A percentile compares a stretch with the other conserved stretches of the same genome.
phyloP scores from a whole-genome alignment of 331 rosid genomes.

The Rhamnella rubrinervis region DNA sequence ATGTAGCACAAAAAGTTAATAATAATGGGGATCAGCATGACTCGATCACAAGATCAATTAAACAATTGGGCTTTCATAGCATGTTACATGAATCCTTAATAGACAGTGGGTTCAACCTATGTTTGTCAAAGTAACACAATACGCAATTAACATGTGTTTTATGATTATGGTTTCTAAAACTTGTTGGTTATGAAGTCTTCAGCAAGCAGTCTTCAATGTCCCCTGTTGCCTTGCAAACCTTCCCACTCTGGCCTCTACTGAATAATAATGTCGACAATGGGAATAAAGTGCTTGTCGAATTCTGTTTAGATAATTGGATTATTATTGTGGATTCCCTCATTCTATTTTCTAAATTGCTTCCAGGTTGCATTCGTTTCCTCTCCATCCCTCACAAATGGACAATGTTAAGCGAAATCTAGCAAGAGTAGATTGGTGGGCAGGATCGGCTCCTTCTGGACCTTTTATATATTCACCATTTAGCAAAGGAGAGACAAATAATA shows the following conservation, averaged over 20 bases:
- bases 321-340: neutral
- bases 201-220: neutral
- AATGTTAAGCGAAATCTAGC: conserved; percentile 83
- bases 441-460: conserved; percentile 93
- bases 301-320: neutral
- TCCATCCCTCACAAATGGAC: conserved; percentile 80
- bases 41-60: too few relatives aligned
- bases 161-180: too few relatives aligned
- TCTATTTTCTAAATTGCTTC: conserved; percentile 22
- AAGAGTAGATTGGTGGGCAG: conserved; percentile 98
- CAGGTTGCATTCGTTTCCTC: conserved; percentile 91
- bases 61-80: too few relatives aligned
- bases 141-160: neutral
- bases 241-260: neutral
- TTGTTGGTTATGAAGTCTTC: too few relatives aligned
- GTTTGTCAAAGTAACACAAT: too few relatives aligned
- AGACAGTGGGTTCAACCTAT: too few relatives aligned
- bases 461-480: conserved; percentile 95
- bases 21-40: too few relatives aligned
- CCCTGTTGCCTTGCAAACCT: neutral
- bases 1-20: too few relatives aligned
- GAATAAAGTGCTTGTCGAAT: neutral
- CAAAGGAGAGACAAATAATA: conserved; percentile 79
- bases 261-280: neutral
- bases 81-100: too few relatives aligned